A percentile compares a stretch with the other conserved stretches of the same genome.
Conservation (phyloP, 2,329 filamentous ascomycete genomes). For the Fusarium brachygibbosum region DNA sequence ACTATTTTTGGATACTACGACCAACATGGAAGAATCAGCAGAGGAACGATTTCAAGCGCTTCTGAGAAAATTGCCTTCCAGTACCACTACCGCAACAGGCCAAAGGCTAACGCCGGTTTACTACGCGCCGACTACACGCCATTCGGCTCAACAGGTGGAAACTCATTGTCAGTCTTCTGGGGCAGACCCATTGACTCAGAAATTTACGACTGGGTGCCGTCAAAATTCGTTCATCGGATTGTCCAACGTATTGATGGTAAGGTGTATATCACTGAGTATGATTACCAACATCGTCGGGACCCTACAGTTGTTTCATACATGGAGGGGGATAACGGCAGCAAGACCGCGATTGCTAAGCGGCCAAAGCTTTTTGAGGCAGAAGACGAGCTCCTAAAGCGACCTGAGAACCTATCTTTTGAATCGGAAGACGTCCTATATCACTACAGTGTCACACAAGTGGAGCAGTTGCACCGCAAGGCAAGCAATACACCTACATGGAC, state of each 20-base stretch:
- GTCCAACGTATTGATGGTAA: slow-evolving; percentile 21
- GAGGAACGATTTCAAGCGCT: slow-evolving; percentile 10
- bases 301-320: slow-evolving; percentile 24
- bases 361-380: not conserved
- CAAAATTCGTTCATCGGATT: slow-evolving; percentile 29
- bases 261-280: slow-evolving; percentile 30
- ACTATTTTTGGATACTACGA: slow-evolving; percentile 33
- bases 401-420: not conserved
- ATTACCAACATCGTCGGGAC: slow-evolving; percentile 38
- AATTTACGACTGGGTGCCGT: slow-evolving; percentile 36
- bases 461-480: not conserved
- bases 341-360: slow-evolving; percentile 25
- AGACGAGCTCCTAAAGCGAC: not conserved
- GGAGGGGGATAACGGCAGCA: slow-evolving; percentile 13
- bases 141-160: not conserved
- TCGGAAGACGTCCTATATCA: slow-evolving; percentile 6
- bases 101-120: slow-evolving; percentile 32
- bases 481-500: not conserved
- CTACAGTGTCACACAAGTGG: not conserved
- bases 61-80: slow-evolving; percentile 27
- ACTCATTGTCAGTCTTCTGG: slow-evolving; percentile 38
- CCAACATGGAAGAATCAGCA: slow-evolving; percentile 30
- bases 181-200: slow-evolving; percentile 36
- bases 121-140: slow-evolving; percentile 34
- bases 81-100: slow-evolving; percentile 30